Evolutionary conservation across 331 rosid species (phyloP), one percentile per base, ranked within the genome.

Genomic region (Saraca asoca): DNA sequence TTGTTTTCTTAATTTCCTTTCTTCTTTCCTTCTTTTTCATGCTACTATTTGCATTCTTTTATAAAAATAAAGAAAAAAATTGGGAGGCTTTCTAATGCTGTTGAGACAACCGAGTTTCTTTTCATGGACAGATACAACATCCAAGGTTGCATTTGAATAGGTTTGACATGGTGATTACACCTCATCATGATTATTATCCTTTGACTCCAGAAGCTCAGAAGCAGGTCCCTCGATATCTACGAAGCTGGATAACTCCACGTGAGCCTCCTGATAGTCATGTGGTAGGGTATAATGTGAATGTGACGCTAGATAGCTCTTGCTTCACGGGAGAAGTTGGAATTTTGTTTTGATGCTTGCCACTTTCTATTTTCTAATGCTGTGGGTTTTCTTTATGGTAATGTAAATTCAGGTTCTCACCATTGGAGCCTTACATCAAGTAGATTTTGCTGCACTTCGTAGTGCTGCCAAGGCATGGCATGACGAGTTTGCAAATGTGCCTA

Each of bases 341-440:
- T 52, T 61, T 29, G 52, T 69, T 77, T 43, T 52, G 46, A 44
- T 74, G 46, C 48, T 66, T 29, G 31, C 31, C 51, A 50, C 39
- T 51, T 14, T 69, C 39, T 50, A 48, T 44, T 24, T 52, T 35
- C 31, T 60, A 53, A 39, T 38, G 50, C 66, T 51, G 3, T 54
- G 52, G 34, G n/a, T n/a, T n/a, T n/a, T n/a, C n/a, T n/a, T n/a
- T n/a, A 24, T 68, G 52, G 74, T 67, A 42, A 78, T 69, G 18
- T 62, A 39, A 60, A 58, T 59, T 70, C 31, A 93, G 98, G 91
- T 90, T 72, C 95, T 93, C 73, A 85, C 95, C 0, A 60, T 75
- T 41, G 98, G 98, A 69, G 91, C 98, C 12, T 73, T 93, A 44
- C 96, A 93, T 83, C 98, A 87, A 82, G 58, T 93, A 63, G 98